Conservation (phyloP, 305 asterid genomes). For the Coffea humblotiana region DNA sequence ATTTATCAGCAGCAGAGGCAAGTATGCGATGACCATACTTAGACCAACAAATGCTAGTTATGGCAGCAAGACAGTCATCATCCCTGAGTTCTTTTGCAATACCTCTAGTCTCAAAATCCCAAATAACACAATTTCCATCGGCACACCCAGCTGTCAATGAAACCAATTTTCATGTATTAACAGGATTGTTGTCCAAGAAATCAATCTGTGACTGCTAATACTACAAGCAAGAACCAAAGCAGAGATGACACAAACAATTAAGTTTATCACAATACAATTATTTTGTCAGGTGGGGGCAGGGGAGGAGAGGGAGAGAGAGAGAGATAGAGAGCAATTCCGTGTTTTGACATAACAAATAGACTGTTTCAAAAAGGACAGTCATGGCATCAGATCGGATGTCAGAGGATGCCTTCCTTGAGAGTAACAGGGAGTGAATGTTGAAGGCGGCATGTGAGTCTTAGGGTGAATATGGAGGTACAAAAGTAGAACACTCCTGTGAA, state of each 20-base stretch:
- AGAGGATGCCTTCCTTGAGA: not conserved
- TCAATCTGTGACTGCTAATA: not conserved
- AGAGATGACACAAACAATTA: not conserved
- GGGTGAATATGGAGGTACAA: too few species aligned
- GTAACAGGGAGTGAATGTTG: not conserved
- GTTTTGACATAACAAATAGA: not conserved
- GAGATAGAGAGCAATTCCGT: not conserved
- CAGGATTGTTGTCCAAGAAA: constrained; percentile 1
- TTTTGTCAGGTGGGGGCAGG: too few species aligned
- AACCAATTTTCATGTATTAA: constrained; percentile 9
- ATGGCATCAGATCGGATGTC: not conserved
- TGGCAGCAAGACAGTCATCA: constrained; percentile 65
- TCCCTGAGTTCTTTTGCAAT: constrained; percentile 70
- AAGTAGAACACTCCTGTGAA: too few species aligned
- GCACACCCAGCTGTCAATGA: constrained; percentile 76
- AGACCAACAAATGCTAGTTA: constrained; percentile 91
- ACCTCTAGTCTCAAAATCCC: constrained; percentile 95
- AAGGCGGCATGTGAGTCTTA: too few species aligned
- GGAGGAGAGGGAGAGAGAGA: too few species aligned
- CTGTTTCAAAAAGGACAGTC: not conserved
- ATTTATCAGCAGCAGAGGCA: constrained; percentile 83
- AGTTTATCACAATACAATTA: too few species aligned
- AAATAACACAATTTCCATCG: constrained; percentile 81
- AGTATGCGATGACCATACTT: constrained; percentile 78
- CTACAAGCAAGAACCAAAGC: not conserved